phyloP scores from a whole-genome alignment of 352 stramenopile genomes.

The Thraustochytrium sp. region DNA sequence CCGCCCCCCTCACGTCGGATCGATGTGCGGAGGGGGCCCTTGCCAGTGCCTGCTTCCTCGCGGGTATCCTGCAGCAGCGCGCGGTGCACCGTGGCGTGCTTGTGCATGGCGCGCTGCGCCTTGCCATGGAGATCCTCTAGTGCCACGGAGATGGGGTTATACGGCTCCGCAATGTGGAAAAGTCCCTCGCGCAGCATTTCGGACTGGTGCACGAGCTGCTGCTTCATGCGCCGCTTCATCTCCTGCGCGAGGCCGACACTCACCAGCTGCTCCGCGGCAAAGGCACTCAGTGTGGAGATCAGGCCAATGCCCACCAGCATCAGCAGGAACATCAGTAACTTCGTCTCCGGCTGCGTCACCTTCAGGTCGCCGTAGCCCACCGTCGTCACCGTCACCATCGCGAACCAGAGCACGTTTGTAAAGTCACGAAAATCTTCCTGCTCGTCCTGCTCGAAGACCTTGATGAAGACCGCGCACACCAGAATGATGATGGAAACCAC shows the following conservation, averaged over 20 bases:
- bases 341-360: neutral
- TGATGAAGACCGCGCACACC: constrained; percentile 13
- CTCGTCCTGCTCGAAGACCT: constrained; percentile 26
- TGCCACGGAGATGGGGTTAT: constrained; percentile 17
- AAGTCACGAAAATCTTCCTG: constrained; percentile 33
- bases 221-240: constrained; percentile 6
- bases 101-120: neutral
- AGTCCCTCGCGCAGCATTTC: neutral
- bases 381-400: constrained; percentile 29
- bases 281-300: constrained; percentile 35
- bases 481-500: constrained; percentile 17
- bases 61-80: too few relatives aligned
- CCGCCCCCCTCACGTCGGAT: neutral
- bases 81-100: too few relatives aligned
- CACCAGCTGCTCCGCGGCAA: constrained; percentile 11
- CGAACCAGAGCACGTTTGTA: constrained; percentile 30
- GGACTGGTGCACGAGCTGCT: neutral
- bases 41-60: too few relatives aligned
- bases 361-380: constrained; percentile 20
- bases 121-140: constrained; percentile 10
- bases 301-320: constrained; percentile 39
- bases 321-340: neutral
- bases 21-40: too few relatives aligned
- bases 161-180: constrained; percentile 23
- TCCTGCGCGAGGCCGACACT: constrained; percentile 10